Percentiles rank a stretch among this genome's conserved stretches.
Conservation (phyloP, 2,329 filamentous ascomycete species). For the Dactylellina leptospora region DNA sequence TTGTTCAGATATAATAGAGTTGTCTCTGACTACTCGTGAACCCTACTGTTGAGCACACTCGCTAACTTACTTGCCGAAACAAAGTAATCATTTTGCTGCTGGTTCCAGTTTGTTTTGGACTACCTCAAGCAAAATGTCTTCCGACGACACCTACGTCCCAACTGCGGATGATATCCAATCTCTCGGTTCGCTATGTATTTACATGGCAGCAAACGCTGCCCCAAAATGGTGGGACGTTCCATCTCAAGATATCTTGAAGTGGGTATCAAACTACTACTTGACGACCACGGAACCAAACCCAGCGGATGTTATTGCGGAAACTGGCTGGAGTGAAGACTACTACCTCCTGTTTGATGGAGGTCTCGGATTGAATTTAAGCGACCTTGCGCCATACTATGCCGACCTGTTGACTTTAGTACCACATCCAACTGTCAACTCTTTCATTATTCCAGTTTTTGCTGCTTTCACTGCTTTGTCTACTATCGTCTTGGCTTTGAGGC, state of each 20-base stretch:
- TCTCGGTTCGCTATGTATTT: conserved; percentile 41
- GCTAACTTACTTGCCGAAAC: neutral
- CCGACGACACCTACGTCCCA: conserved; percentile 35
- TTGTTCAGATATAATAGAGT: conserved; percentile 1
- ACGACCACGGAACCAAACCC: conserved; percentile 34
- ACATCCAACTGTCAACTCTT: conserved; percentile 36
- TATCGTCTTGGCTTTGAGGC: conserved; percentile 32
- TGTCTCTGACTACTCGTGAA: neutral
- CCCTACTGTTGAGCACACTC: neutral
- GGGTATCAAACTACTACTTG: conserved; percentile 40
- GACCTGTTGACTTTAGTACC: conserved; percentile 33
- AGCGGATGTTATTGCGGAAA: conserved; percentile 32
- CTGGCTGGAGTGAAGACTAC: conserved; percentile 45
- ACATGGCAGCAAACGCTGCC: conserved; percentile 39
- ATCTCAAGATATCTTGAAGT: conserved; percentile 15
- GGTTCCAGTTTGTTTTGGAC: neutral
- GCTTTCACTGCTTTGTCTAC: conserved; percentile 40
- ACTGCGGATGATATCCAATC: conserved; percentile 23
- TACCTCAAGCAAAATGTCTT: conserved; percentile 24
- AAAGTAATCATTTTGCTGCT: neutral
- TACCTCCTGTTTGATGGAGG: conserved; percentile 35
- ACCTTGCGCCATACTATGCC: conserved; percentile 32
- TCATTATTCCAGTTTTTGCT: conserved; percentile 44
- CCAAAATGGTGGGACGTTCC: conserved; percentile 38
- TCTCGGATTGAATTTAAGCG: conserved; percentile 39